Base-by-base conservation (phyloP, 2,329 filamentous ascomycete genomes). In the Lachnellula cervina region DNA sequence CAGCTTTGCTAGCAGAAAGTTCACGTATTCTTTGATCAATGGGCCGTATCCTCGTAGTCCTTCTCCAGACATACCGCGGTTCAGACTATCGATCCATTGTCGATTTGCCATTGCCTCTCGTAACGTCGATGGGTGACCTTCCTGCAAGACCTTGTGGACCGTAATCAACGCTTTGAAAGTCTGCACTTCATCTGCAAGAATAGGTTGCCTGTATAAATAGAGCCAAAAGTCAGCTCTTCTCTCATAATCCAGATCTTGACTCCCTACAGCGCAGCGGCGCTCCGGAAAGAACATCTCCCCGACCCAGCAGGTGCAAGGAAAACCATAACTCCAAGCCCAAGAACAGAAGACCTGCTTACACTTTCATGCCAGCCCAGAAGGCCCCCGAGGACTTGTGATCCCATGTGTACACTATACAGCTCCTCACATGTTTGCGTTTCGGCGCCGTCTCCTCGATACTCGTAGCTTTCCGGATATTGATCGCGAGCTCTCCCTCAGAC, bases 331-430 rank as follows among this genome's bases (percentile, higher is more conserved):
- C 23, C 56, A 17, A 59, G 56, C 49, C 19, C 43, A 38, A 17
- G n/a, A 17, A 17, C 42, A 43, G 49, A 53, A 45, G 51, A 80
- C 87, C 44, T 16, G 44, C 44, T 65, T 81, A 95, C 88, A 97
- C 92, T 84, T 99, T 99, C 82, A 99, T 95, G 71, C 92, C 93
- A 55, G 90, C 85, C 94, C 94, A 99, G 73, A 99, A 99, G 70
- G 92, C 90, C 70, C 85, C 81, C 43, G 92, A 96, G 62, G 88
- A 96, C 77, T 96, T 95, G 78, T 99, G 91, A 75, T 99, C 94
- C 94, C 94, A 99, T 57, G 93, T 97, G 74, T 97, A 97, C 46
- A 99, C 93, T 68, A 99, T 99, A 71, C 90, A 96, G 73, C 89
- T 91, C 70, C 94, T 89, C 56, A 99, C 94, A 88, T 99, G 94